These are phyloP conservation scores for Narthecium ossifragum DNA, from an alignment of 106 monocot species.

Conservation along the genomic window DNA sequence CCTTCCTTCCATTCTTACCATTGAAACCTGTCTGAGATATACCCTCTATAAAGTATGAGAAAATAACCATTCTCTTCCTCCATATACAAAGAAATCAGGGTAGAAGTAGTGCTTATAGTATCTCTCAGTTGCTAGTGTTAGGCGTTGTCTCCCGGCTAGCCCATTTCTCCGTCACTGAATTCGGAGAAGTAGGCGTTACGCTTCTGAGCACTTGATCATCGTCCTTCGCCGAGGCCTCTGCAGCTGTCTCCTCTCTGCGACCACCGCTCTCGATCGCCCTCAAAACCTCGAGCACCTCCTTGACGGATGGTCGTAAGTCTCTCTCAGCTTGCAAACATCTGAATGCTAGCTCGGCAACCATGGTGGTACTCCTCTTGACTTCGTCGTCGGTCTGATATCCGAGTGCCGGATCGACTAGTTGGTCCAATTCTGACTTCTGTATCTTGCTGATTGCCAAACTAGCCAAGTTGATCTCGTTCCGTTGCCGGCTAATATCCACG, in stretches of 20 bases:
- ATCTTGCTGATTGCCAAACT: conserved; percentile 38
- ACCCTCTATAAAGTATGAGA: background rate
- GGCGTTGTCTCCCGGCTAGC: conserved; percentile 9
- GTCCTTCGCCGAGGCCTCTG: background rate
- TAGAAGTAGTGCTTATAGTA: too few species aligned
- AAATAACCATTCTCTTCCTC: too few species aligned
- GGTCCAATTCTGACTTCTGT: conserved; percentile 31
- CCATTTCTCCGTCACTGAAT: conserved; percentile 20
- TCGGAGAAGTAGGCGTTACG: conserved; percentile 1
- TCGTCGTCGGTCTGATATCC: conserved; percentile 19
- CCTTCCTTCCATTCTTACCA: background rate
- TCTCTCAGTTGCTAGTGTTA: conserved; percentile 6
- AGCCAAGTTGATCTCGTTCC: conserved; percentile 41
- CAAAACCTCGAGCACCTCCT: conserved; percentile 41
- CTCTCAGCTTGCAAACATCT: conserved; percentile 41
- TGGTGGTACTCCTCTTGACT: conserved; percentile 23
- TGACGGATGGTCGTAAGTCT: conserved; percentile 39
- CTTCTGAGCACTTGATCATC: background rate
- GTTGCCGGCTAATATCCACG: conserved; percentile 31
- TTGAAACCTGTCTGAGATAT: background rate
- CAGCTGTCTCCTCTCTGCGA: background rate
- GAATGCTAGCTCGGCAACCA: conserved; percentile 53
- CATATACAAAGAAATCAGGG: too few species aligned
- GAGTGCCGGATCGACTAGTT: conserved; percentile 33
- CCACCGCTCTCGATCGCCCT: conserved; percentile 11